Percentiles rank a stretch among this genome's conserved stretches.
Evolutionary conservation across 23 red algal species (phyloP).

Genomic region (Gracilaria vermiculophylla): DNA sequence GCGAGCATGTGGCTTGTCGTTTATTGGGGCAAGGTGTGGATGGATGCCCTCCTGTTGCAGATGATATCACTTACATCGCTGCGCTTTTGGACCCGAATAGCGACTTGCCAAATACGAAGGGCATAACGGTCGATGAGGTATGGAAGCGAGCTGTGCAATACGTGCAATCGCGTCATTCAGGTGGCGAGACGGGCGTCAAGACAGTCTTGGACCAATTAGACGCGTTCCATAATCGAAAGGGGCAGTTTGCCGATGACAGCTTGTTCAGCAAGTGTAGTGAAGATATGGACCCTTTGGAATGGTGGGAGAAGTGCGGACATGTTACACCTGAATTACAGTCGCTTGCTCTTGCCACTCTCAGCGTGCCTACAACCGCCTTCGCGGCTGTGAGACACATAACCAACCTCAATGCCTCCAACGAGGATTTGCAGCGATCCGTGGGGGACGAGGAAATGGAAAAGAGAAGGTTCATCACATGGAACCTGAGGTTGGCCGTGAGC

Average conservation of each 20-base stretch:
- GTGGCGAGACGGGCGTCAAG: not conserved
- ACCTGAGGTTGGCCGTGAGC: conserved; percentile 7
- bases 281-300: not conserved
- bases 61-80: conserved; percentile 27
- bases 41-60: conserved; percentile 28
- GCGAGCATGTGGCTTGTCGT: not conserved
- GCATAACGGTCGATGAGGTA: conserved; percentile 29
- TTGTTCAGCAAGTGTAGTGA: not conserved
- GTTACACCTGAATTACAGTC: conserved; percentile 26
- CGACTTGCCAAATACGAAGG: conserved; percentile 28
- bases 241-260: conserved; percentile 1
- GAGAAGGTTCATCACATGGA: conserved; percentile 25
- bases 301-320: conserved; percentile 40
- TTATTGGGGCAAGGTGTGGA: conserved; percentile 37
- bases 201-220: conserved; percentile 24
- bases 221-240: conserved; percentile 25
- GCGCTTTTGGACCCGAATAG: conserved; percentile 27
- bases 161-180: conserved; percentile 1
- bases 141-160: conserved; percentile 24
- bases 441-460: conserved; percentile 27
- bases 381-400: conserved; percentile 16
- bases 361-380: conserved; percentile 36
- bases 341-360: conserved; percentile 1
- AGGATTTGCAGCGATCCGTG: conserved; percentile 1
- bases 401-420: conserved; percentile 21